Conservation (phyloP, 176 grass and related monocot genomes). For the Hyparrhenia diplandra region DNA sequence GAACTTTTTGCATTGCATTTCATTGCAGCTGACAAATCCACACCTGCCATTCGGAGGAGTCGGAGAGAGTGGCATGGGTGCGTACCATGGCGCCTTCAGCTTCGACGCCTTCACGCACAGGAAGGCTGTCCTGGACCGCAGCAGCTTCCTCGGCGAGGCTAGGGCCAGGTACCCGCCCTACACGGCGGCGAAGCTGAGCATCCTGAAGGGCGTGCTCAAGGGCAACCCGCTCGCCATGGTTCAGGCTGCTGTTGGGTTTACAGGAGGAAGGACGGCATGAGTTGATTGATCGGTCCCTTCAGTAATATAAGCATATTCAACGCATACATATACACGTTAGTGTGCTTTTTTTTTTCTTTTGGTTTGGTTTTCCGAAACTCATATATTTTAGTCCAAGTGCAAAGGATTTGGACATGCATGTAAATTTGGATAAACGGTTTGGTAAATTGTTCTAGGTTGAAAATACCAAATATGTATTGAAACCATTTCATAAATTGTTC, state of each 20-base stretch:
- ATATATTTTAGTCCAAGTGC: too few species aligned
- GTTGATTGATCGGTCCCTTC: too few species aligned
- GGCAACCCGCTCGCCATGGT: slow-evolving; percentile 47
- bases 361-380: neutral
- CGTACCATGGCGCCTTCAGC: slow-evolving; percentile 83
- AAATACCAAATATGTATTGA: too few species aligned
- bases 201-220: slow-evolving; percentile 52
- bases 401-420: too few species aligned
- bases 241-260: slow-evolving; percentile 40
- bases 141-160: slow-evolving; percentile 38
- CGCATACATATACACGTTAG: too few species aligned
- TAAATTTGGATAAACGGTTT: too few species aligned
- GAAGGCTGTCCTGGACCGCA: slow-evolving; percentile 55
- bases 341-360: neutral
- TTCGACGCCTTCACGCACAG: slow-evolving; percentile 74
- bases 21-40: slow-evolving; percentile 46
- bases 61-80: slow-evolving; percentile 66
- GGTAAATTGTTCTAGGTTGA: too few species aligned
- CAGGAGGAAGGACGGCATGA: slow-evolving; percentile 26
- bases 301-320: too few species aligned
- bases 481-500: too few species aligned
- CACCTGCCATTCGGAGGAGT: slow-evolving; percentile 77
- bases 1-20: too few species aligned
- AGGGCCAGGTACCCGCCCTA: slow-evolving; percentile 64
- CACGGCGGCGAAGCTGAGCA: slow-evolving; percentile 41